These are phyloP conservation scores for Carex cristatella DNA, from an alignment of 176 grass and related monocot genomes.

Conservation along the genomic window DNA sequence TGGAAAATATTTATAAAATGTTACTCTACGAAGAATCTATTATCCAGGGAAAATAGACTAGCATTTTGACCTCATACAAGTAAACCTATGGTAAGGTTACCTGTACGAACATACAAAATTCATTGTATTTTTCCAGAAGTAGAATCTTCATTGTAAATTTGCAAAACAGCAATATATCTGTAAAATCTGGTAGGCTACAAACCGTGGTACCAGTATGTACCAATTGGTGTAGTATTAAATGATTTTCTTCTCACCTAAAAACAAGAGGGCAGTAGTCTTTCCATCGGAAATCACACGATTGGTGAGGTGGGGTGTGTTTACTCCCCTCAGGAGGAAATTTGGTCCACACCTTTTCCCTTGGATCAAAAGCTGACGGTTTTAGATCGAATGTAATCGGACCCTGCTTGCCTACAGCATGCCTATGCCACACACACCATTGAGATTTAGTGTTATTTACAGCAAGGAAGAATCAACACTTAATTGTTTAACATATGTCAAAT, in stretches of 20 bases:
- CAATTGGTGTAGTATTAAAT: neutral
- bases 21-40: neutral
- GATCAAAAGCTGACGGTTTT: conserved; percentile 80
- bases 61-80: neutral
- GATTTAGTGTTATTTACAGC: neutral
- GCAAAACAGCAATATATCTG: neutral
- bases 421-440: conserved; percentile 33
- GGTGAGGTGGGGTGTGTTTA: conserved; percentile 85
- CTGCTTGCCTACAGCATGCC: conserved; percentile 90
- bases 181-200: neutral
- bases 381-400: conserved; percentile 57
- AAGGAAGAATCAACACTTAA: neutral
- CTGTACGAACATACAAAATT: neutral
- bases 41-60: neutral
- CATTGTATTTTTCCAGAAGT: neutral
- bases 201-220: neutral
- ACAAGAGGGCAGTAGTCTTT: conserved; percentile 98
- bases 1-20: conserved; percentile 15
- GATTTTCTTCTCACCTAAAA: conserved; percentile 67
- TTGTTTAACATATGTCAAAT: neutral
- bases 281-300: conserved; percentile 92
- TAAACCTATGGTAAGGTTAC: neutral
- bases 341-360: conserved; percentile 96
- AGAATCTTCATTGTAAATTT: neutral
- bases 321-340: conserved; percentile 91